A percentile compares a stretch with the other conserved stretches of the same genome.
Evolutionary conservation across 768 basidiomycete genomes (phyloP).

Genomic region (Leccinum longicurvipes): DNA sequence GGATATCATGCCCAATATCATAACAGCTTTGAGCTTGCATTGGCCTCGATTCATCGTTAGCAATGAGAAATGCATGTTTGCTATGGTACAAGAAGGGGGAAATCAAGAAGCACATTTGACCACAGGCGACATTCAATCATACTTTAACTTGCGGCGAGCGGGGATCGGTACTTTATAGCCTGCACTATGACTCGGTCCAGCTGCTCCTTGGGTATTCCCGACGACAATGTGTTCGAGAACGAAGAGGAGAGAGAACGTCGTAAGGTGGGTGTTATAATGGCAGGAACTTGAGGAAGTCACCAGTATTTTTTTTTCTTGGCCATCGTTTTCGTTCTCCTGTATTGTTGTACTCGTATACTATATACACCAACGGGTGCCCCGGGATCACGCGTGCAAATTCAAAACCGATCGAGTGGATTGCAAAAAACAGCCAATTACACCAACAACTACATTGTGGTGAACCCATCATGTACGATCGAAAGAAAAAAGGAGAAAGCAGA

Average conservation of each 20-base stretch:
- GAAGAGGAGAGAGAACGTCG: not conserved
- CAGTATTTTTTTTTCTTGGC: too few relatives aligned
- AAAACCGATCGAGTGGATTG: constrained; percentile 6
- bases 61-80: not conserved
- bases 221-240: not conserved
- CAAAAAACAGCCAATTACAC: constrained; percentile 15
- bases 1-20: not conserved
- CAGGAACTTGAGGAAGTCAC: too few relatives aligned
- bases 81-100: not conserved
- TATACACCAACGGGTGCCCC: too few relatives aligned
- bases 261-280: not conserved
- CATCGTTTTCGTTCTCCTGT: too few relatives aligned
- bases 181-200: not conserved
- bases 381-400: not conserved
- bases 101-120: not conserved
- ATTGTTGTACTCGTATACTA: too few relatives aligned
- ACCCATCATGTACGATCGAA: constrained; percentile 6
- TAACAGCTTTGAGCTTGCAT: not conserved
- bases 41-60: not conserved
- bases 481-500: not conserved
- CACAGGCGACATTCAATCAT: not conserved
- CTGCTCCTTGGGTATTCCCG: not conserved
- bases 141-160: not conserved
- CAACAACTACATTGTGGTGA: constrained; percentile 20
- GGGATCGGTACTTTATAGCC: not conserved